Conservation (phyloP, 2,329 filamentous ascomycete genomes). For the Teratosphaeria pseudoeucalypti region DNA sequence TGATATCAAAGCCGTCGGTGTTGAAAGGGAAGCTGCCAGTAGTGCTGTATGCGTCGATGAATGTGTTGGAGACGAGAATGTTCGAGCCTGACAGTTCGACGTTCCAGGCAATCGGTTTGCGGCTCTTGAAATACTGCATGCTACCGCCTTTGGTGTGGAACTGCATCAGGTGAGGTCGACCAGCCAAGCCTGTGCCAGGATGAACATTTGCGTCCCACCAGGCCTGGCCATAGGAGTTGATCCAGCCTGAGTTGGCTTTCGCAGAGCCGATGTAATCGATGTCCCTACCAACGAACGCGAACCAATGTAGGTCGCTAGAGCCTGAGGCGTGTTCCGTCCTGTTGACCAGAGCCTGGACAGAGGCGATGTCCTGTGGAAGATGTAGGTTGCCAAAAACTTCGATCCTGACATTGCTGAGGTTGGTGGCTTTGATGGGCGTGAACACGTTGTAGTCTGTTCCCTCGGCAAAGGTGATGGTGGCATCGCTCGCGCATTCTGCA, state of each 20-base stretch:
- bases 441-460: conserved; percentile 36
- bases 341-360: conserved; percentile 23
- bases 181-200: conserved; percentile 29
- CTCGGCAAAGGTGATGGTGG: conserved; percentile 29
- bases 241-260: conserved; percentile 33
- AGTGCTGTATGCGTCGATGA: conserved; percentile 30
- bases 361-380: conserved; percentile 31
- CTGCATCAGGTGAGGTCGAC: conserved; percentile 32
- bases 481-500: conserved; percentile 26
- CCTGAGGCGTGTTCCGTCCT: conserved; percentile 23
- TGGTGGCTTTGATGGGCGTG: conserved; percentile 29
- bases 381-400: conserved; percentile 35
- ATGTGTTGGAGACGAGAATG: conserved; percentile 30
- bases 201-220: conserved; percentile 37
- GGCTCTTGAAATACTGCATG: conserved; percentile 32
- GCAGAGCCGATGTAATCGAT: conserved; percentile 27
- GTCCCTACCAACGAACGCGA: conserved; percentile 25
- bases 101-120: conserved; percentile 37
- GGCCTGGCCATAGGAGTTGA: conserved; percentile 35
- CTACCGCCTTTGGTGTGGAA: conserved; percentile 29
- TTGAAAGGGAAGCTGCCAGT: conserved; percentile 33
- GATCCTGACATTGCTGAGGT: conserved; percentile 35
- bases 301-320: conserved; percentile 29
- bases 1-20: conserved; percentile 28
- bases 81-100: conserved; percentile 31